These are phyloP conservation scores for Malassezia psittaci DNA, from an alignment of 1,284 basidiomycete species.

Conservation along the genomic window DNA sequence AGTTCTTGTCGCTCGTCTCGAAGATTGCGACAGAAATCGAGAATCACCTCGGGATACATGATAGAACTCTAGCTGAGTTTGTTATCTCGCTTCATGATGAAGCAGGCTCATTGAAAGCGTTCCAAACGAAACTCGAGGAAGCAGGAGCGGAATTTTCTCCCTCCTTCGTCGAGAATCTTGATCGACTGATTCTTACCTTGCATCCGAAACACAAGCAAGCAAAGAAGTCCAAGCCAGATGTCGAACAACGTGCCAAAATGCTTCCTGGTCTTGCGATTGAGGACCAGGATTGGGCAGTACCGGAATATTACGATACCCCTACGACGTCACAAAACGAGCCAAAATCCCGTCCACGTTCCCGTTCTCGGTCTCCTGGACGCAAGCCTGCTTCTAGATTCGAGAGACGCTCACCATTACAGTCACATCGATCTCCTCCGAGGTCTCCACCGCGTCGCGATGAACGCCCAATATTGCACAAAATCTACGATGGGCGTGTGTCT, in stretches of 20 bases:
- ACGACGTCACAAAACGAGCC: background rate
- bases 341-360: background rate
- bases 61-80: constrained; percentile 90
- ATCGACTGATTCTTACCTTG: constrained; percentile 83
- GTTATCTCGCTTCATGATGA: constrained; percentile 82
- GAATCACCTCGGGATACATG: constrained; percentile 58
- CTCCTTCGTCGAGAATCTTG: constrained; percentile 79
- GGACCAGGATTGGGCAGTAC: constrained; percentile 56
- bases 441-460: constrained; percentile 53
- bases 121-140: constrained; percentile 71
- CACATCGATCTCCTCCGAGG: background rate
- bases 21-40: constrained; percentile 46
- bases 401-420: background rate
- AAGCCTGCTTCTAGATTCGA: background rate
- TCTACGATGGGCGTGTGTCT: constrained; percentile 77
- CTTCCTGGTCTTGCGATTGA: constrained; percentile 85
- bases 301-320: constrained; percentile 6
- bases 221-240: constrained; percentile 45
- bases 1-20: constrained; percentile 38
- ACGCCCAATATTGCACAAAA: constrained; percentile 79
- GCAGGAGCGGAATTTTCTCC: constrained; percentile 78
- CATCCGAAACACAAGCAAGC: constrained; percentile 70
- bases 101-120: constrained; percentile 64
- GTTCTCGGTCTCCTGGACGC: background rate
- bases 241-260: constrained; percentile 53